Evolutionary conservation across 306 rosid genomes (phyloP), one percentile per base, ranked within the genome.

Genomic region (Prunus salicina): DNA sequence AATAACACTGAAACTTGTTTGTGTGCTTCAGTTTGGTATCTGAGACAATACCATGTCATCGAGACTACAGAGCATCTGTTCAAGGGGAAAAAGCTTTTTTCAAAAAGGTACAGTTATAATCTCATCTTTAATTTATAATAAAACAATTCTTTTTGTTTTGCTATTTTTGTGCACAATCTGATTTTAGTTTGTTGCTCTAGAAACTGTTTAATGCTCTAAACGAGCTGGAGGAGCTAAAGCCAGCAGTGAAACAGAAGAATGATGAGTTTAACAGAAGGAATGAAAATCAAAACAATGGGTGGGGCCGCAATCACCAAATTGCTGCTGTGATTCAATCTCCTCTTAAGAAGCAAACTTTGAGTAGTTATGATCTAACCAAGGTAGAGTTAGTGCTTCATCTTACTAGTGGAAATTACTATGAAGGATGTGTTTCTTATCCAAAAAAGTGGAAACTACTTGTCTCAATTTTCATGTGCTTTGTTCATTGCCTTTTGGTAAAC

Each of bases 141-240:
- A 32, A 50, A 69, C 43, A 38, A 25, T 46, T 49, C 53, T 34
- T 41, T 67, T 68, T 11, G 16, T 79, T 28, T 50, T 51, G 57
- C 45, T 28, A 38, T 32, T 41, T 72, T 55, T 56, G 65, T 53
- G 51, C 20, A 69, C 72, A 50, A 72, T 69, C 78, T 85, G 77
- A 73, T 75, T 77, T 75, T 32, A 13, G 66, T 69, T 75, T 24
- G 60, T 50, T 83, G 61, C 61, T 83, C 73, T 73, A 95, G 98
- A 86, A 77, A 82, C 76, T 92, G 81, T 69, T 95, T 69, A 61
- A 47, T 83, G 88, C 97, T 67, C 28, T 95, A 79, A 83, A 72
- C 79, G 98, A 95, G 83, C 88, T 95, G 80, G 98, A 95, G 87
- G 78, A 80, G 41, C 83, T 95, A 86, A 90, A 95, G 85, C 97